Percentiles rank a stretch among this genome's conserved stretches.
Conservation (phyloP, 2,329 filamentous ascomycete genomes). For the Aspergillus brunneoviolaceus region DNA sequence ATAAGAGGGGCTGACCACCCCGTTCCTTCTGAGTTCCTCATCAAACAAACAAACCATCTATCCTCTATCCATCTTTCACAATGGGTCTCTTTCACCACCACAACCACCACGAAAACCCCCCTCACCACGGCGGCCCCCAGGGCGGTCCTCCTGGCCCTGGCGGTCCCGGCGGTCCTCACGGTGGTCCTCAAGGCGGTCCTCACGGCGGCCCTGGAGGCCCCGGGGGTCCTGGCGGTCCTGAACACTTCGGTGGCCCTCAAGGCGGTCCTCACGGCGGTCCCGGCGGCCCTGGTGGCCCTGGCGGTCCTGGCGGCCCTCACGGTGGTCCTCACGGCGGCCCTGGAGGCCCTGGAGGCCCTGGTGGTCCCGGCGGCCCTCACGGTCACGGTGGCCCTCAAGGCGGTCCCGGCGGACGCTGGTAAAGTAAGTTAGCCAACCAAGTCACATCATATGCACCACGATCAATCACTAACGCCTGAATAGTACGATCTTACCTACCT, state of each 20-base stretch:
- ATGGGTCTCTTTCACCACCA: constrained; percentile 8
- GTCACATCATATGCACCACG: background rate
- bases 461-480: background rate
- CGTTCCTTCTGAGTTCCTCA: background rate
- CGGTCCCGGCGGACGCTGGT: background rate
- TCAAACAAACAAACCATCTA: background rate
- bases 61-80: background rate
- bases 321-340: background rate
- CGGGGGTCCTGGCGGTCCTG: background rate
- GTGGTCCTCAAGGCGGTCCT: background rate
- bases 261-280: background rate
- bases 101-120: constrained; percentile 2
- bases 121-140: background rate
- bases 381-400: background rate
- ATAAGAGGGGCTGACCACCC: constrained; percentile 1
- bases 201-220: background rate
- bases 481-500: background rate
- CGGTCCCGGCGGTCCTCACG: background rate
- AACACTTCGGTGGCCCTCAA: background rate
- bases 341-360: background rate
- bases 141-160: background rate
- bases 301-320: background rate
- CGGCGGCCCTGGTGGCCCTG: background rate
- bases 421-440: background rate
- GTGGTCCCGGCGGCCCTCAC: background rate